Evolutionary conservation across 805 yeast species (phyloP), one percentile per base, ranked within the genome.

Genomic region (Sugiyamaella qingdaonensis): DNA sequence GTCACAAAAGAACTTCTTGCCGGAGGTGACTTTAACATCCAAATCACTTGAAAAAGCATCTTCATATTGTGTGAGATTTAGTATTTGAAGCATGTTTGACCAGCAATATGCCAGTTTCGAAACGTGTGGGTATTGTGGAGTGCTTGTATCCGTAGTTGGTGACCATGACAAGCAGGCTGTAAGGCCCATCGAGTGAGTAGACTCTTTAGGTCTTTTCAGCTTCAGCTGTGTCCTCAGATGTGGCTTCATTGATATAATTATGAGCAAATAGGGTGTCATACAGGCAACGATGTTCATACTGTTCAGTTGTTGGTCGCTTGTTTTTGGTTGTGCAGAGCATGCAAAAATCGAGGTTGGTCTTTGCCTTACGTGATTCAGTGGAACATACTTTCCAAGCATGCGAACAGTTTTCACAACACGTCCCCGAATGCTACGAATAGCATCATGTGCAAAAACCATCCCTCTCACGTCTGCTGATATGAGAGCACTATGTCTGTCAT

Each of bases 91-190:
- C 7, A 74, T 72, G 54, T 82, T 81, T n/a, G 80, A 73, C 86
- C 89, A 86, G 36, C 86, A 74, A 58, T 83, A 86, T 0, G 86
- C 91, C 41, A 88, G 65, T 54, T 75, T 68, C 2, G 63, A 52
- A 10, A 33, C 29, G 13, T 46, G 48, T 4, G 46, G 32, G 14
- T 48, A 48, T 0, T 32, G 39, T 10, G 3, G 19, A 10, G 41
- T 33, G 10, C 47, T 27, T 4, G 45, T 54, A 9, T 61, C 61
- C 2, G 72, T 67, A 10, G 76, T 78, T 0, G 94, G 94, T 58
- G 73, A 83, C 94, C 92, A 85, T 13, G 78, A 67, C 8, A 83
- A 61, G 54, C 79, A 73, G 0, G 84, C 86, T 29, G 67, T 60
- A 27, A 69, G 51, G 0, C 70, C 72, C 34, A 65, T 52, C 0